A percentile compares a stretch with the other conserved stretches of the same genome.
phyloP scores from a whole-genome alignment of 1,139 yeast genomes.

The Debaryomyces sp. region DNA sequence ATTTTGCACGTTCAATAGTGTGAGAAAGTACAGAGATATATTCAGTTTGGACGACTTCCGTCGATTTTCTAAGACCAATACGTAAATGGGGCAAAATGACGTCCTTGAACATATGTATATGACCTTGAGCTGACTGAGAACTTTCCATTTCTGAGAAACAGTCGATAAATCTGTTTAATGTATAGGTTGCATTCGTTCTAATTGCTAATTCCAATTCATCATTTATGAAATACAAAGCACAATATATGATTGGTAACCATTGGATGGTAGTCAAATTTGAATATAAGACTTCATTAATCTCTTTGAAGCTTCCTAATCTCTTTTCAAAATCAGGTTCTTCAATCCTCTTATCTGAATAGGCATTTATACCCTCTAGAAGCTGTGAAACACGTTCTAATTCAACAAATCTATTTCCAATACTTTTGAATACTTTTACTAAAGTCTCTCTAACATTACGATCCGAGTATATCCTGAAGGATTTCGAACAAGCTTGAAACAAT shows the following conservation, averaged over 20 bases:
- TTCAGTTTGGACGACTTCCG: constrained; percentile 71
- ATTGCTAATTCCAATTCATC: constrained; percentile 82
- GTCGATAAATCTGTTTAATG: constrained; percentile 69
- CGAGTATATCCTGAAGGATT: constrained; percentile 57
- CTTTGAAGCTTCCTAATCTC: constrained; percentile 67
- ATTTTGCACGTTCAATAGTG: constrained; percentile 53
- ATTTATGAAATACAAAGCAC: constrained; percentile 68
- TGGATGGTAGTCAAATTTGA: constrained; percentile 49
- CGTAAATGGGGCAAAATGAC: constrained; percentile 68
- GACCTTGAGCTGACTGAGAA: constrained; percentile 36
- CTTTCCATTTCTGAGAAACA: constrained; percentile 40
- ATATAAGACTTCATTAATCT: constrained; percentile 61
- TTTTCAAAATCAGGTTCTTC: constrained; percentile 81
- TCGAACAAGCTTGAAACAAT: constrained; percentile 59
- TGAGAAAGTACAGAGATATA: constrained; percentile 69
- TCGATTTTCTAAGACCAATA: constrained; percentile 63
- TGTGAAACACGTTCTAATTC: constrained; percentile 49
- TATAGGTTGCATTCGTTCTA: constrained; percentile 74
- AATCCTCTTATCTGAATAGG: constrained; percentile 63
- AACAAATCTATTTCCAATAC: constrained; percentile 57
- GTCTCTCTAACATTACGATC: constrained; percentile 65
- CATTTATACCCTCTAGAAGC: constrained; percentile 65
- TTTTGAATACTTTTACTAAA: constrained; percentile 59
- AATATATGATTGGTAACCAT: constrained; percentile 81
- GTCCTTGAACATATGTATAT: constrained; percentile 51